Base-by-base conservation (phyloP, 345 rosid genomes). In the Pseudoturritis turrita region DNA sequence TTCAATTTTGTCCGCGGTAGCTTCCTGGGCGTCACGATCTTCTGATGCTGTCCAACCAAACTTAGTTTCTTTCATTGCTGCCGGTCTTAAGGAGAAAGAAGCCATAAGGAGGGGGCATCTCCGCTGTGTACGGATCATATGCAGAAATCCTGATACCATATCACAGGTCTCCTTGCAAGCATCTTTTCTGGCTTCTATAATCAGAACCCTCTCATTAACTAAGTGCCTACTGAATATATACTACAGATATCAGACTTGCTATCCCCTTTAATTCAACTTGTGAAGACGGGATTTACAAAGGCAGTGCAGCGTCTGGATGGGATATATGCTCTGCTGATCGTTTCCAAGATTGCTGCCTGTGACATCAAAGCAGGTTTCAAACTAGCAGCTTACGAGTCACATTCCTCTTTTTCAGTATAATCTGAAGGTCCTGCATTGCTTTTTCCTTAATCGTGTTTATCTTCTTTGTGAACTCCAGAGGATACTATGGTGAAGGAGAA, bases 81-180 rank as follows among this genome's bases (percentile, higher is more conserved):
- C 91, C 51, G 99, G 99, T 78, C 85, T 95, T 45, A 91, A 95
- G 79, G 99, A 95, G 86, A 95, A 91, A 79, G 99, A 95, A 61
- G 75, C 76, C 69, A 80, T 95, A 73, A 83, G 96, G 84, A 83
- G 97, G 83, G 96, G 90, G 23, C 92, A 95, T 85, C 93, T 95
- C 73, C 96, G 95, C 49, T 87, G 88, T 70, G 62, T 95, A 41
- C 81, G 78, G 50, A 81, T 77, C 62, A 80, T 91, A 66, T 82
- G 90, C 87, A 80, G 76, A 82, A 91, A 88, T 66, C 41, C 83
- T 52, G 96, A 95, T 78, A 79, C 83, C 62, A 77, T 87, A 68
- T 76, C 83, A 10, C 89, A 81, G 93, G 99, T 89, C 64, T 77
- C 53, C 40, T 58, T 65, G 33, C 51, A 57, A 28, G 41, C 70